Evolutionary conservation across 2,329 filamentous ascomycete genomes (phyloP).

Genomic region (Penicillium sp.): DNA sequence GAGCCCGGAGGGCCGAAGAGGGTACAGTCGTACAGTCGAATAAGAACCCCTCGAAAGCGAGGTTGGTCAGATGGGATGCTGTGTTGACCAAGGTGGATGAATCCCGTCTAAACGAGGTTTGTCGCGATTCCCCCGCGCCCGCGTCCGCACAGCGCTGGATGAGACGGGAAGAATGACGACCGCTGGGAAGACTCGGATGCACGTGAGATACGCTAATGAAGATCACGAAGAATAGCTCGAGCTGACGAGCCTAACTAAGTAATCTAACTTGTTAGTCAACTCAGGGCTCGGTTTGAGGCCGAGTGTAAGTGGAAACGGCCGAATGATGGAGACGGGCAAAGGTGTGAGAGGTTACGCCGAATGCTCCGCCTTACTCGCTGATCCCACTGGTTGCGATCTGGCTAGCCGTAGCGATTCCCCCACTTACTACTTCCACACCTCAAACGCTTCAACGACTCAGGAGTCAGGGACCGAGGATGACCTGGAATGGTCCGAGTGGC

Average conservation of each 20-base stretch:
- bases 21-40: not conserved
- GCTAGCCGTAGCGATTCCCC: slow-evolving; percentile 27
- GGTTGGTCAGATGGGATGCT: not conserved
- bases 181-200: not conserved
- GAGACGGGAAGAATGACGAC: not conserved
- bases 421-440: slow-evolving; percentile 6
- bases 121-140: not conserved
- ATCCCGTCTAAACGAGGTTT: slow-evolving; percentile 5
- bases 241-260: too few species aligned
- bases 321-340: not conserved
- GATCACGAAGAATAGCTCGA: not conserved
- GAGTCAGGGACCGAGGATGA: not conserved
- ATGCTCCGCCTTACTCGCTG: not conserved
- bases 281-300: too few species aligned
- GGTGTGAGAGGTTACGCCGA: not conserved
- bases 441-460: not conserved
- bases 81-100: slow-evolving; percentile 1
- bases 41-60: slow-evolving; percentile 5
- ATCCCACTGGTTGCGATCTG: slow-evolving; percentile 3
- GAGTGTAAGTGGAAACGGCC: not conserved
- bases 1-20: not conserved
- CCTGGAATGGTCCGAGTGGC: not conserved
- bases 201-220: not conserved
- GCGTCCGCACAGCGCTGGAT: not conserved
- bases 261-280: too few species aligned